These are phyloP conservation scores for Naganishia antarctica DNA, from an alignment of 768 basidiomycete species.

Conservation along the genomic window DNA sequence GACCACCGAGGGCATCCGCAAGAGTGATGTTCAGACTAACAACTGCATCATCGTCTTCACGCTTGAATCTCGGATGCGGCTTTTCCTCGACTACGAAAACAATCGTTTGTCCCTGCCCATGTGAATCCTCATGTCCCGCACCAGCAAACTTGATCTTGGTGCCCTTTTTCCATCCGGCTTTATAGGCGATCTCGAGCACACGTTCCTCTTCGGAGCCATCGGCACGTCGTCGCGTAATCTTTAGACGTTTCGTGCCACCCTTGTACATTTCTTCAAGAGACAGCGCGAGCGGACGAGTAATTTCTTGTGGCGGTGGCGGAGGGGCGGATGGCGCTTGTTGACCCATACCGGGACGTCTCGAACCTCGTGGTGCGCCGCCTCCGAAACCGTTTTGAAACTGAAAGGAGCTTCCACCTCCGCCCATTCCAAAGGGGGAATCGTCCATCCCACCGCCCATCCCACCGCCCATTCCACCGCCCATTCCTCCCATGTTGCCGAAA, in stretches of 20 bases:
- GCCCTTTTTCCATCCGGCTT: slow-evolving; percentile 91
- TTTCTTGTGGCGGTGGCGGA: slow-evolving; percentile 53
- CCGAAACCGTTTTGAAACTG: slow-evolving; percentile 56
- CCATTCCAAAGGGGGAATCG: slow-evolving; percentile 31
- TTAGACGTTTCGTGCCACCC: slow-evolving; percentile 82
- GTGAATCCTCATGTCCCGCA: slow-evolving; percentile 57
- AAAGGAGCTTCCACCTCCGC: slow-evolving; percentile 53
- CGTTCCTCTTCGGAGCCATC: slow-evolving; percentile 79
- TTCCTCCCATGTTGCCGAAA: slow-evolving; percentile 28
- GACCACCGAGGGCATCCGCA: slow-evolving; percentile 70
- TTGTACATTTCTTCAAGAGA: slow-evolving; percentile 98
- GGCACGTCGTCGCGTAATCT: slow-evolving; percentile 70
- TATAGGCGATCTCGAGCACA: slow-evolving; percentile 74
- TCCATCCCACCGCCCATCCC: slow-evolving; percentile 59
- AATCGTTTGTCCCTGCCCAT: slow-evolving; percentile 52
- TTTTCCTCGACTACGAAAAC: slow-evolving; percentile 97
- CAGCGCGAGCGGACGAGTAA: slow-evolving; percentile 77
- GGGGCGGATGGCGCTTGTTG: slow-evolving; percentile 24
- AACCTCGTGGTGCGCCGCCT: slow-evolving; percentile 24
- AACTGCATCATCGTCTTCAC: slow-evolving; percentile 67
- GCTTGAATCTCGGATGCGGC: slow-evolving; percentile 67
- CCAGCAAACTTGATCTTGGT: slow-evolving; percentile 87
- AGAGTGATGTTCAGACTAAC: slow-evolving; percentile 62
- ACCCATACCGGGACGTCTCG: slow-evolving; percentile 20
- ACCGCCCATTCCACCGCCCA: too few species aligned